Conservation (phyloP, 2,329 filamentous ascomycete genomes). For the Fusarium dlaminii region DNA sequence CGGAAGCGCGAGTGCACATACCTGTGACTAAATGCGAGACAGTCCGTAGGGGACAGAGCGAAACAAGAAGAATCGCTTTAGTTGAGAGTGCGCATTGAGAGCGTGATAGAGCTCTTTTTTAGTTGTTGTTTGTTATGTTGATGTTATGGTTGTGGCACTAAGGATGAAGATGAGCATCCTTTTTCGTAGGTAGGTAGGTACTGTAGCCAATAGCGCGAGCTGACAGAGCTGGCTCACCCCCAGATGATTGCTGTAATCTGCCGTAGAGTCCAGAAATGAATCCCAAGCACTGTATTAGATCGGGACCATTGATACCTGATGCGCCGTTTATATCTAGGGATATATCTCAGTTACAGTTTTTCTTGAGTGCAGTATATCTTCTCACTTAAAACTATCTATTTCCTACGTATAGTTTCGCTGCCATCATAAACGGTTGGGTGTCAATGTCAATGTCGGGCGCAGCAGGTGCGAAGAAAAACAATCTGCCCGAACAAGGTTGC, state of each 20-base stretch:
- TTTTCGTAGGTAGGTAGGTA: background rate
- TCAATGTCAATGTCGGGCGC: slow-evolving; percentile 29
- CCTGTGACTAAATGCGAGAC: slow-evolving; percentile 29
- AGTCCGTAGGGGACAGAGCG: slow-evolving; percentile 31
- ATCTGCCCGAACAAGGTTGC: slow-evolving; percentile 25
- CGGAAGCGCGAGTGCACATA: slow-evolving; percentile 14
- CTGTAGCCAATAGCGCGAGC: background rate
- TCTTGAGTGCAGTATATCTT: no score
- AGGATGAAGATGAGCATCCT: background rate
- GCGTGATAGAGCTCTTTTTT: slow-evolving; percentile 5
- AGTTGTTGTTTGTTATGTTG: slow-evolving; percentile 23
- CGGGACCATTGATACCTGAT: background rate
- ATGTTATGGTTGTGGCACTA: slow-evolving; percentile 31
- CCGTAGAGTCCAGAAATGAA: background rate
- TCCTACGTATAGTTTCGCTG: background rate
- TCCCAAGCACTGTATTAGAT: background rate
- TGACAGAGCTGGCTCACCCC: background rate
- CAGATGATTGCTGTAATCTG: background rate
- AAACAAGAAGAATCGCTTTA: slow-evolving; percentile 14
- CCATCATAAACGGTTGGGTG: slow-evolving; percentile 18
- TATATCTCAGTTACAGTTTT: background rate
- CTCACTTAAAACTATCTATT: no score
- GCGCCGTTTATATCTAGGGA: no score
- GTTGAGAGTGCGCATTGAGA: slow-evolving; percentile 38
- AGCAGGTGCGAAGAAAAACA: slow-evolving; percentile 28